Evolutionary conservation across 345 rosid species (phyloP), one percentile per base, ranked within the genome.

Genomic region (Syzygium aromaticum): DNA sequence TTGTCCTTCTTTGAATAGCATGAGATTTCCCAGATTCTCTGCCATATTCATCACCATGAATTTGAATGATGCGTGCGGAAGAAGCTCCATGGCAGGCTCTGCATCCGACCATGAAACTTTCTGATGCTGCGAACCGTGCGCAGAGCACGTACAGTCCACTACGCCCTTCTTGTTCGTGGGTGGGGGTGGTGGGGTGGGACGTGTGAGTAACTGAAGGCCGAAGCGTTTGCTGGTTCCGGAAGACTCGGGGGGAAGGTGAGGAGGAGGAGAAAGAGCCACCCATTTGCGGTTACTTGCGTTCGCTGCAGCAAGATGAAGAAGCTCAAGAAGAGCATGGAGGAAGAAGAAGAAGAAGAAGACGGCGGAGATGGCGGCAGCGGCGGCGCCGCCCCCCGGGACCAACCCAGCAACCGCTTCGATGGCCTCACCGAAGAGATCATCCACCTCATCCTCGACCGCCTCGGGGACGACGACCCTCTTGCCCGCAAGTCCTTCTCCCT

Each of bases 401-500:
- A 33, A 25, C 80, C 89, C 90, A 10, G 19, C 89, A 21, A 73
- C 89, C 86, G 86, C 86, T 92, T 95, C 86, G 93, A 93, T 89
- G 88, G 86, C 57, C 90, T 95, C 25, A 89, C 94, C 14, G 95
- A 93, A 56, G 95, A 94, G 89, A 91, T 94, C 88, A 87, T 94
- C 63, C 93, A 92, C 91, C n/a, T 86, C 6, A 91, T 95, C 91
- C 85, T 95, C 16, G 96, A 95, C 89, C 89, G 84, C 49, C 91
- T 94, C 28, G 54, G 80, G 7, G 80, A 84, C 87, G 21, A 85
- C 25, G 90, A 91, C 90, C 93, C 96, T 23, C 87, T 92, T 10
- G 95, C 93, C 91, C 91, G 30, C 61, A 95, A 94, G 51, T 92
- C 95, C 9, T 92, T 95, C 87, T 93, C 96, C 56, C 88, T 92